These are phyloP conservation scores for Globisporangium uncinulatum DNA, from an alignment of 352 stramenopile species.

Conservation along the genomic window DNA sequence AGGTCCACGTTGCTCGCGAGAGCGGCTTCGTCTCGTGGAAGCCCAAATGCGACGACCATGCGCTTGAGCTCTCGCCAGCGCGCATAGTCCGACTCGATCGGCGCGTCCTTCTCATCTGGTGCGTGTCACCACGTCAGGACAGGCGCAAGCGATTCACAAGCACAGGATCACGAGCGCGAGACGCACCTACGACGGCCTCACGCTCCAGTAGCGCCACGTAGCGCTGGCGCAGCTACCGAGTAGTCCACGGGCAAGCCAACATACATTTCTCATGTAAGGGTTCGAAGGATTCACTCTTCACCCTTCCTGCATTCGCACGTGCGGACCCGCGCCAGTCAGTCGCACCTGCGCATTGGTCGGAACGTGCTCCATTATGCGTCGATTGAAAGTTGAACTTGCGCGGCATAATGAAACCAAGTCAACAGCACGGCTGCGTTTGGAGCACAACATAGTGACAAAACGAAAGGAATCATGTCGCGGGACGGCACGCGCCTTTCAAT, in stretches of 20 bases:
- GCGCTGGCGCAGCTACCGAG: slow-evolving; percentile 30
- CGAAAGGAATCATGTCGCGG: not conserved
- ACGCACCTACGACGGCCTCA: slow-evolving; percentile 38
- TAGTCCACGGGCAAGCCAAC: not conserved
- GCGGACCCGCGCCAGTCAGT: not conserved
- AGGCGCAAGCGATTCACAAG: not conserved
- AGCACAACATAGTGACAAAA: not conserved
- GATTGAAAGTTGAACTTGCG: no score
- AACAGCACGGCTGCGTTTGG: no score
- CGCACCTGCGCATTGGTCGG: slow-evolving; percentile 23
- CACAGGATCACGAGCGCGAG: not conserved
- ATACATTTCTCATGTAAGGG: not conserved
- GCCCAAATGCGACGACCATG: slow-evolving; percentile 72
- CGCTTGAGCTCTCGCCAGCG: slow-evolving; percentile 80
- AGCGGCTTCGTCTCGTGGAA: slow-evolving; percentile 43
- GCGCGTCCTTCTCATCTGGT: slow-evolving; percentile 27
- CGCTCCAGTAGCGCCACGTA: slow-evolving; percentile 40
- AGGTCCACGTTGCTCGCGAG: not conserved
- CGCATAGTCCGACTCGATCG: slow-evolving; percentile 59
- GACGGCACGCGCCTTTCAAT: not conserved
- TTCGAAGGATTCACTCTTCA: not conserved
- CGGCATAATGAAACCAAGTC: no score
- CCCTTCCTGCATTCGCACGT: not conserved
- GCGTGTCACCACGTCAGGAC: not conserved
- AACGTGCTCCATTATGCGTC: no score